Evolutionary conservation across 192 early-diverging fungal genomes (phyloP), one percentile per base, ranked within the genome.

Genomic region (Coemansia sp.): DNA sequence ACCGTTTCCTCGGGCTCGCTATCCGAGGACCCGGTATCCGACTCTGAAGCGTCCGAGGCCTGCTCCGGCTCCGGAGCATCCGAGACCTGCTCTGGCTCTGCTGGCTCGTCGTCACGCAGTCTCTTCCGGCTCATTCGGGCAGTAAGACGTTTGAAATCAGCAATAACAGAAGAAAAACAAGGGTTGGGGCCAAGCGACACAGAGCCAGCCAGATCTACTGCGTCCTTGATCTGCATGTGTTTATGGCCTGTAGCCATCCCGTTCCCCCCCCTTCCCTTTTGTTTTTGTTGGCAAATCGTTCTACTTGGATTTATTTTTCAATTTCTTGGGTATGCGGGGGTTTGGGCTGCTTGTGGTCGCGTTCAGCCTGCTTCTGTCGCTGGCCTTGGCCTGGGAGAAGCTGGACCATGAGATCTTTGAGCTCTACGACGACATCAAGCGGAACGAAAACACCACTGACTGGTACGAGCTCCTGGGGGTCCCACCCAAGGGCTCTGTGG

Each of bases 371-470:
- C 33, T 65, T 5, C 18, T 35, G 10, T 33, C 37, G 3, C 19
- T 44, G n/a, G 44, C 21, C 0, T 26, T n/a, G 4, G 64, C 66
- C 2, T 78, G 69, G 70, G 70, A 67, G 50, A 51, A 78, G 75
- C 78, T 78, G 16, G 87, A 89, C 58, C 83, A 85, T 61, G 85
- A 87, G 59, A 89, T 89, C 48, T 89, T 89, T 66, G 85, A 87
- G 75, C 80, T 89, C 43, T 79, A 83, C 30, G 87, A 89, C 63
- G 78, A 79, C 22, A 63, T 89, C 38, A 83, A 85, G 56, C 77
- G 69, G 41, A 78, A 63, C 52, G 63, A 76, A 75, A 70, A 27
- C 10, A 82, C 44, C 42, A 68, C 44, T 41, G 67, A 42, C 63
- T 87, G 85, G 76, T 89, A 87, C 57, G 80, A 76, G 32, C 79